These are phyloP conservation scores for Tetracladium maxilliforme DNA, from an alignment of 2,329 filamentous ascomycete genomes.

Conservation along the genomic window DNA sequence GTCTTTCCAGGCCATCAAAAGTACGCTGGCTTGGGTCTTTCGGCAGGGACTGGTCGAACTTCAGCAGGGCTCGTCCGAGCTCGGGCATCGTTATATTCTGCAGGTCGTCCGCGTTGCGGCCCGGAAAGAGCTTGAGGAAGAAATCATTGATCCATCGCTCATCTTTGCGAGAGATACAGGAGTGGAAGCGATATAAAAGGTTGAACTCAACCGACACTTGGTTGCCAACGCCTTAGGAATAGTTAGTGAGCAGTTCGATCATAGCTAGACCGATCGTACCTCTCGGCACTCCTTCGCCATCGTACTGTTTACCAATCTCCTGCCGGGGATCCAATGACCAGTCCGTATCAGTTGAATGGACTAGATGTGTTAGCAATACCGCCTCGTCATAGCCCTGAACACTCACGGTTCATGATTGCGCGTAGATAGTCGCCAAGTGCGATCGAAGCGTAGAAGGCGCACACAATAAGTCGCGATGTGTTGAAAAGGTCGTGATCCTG, in stretches of 20 bases:
- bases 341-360: conserved; percentile 22
- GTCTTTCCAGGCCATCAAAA: conserved; percentile 52
- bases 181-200: conserved; percentile 74
- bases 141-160: conserved; percentile 68
- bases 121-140: conserved; percentile 45
- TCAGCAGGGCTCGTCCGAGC: conserved; percentile 45
- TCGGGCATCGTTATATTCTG: conserved; percentile 40
- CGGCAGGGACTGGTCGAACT: conserved; percentile 45
- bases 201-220: conserved; percentile 84
- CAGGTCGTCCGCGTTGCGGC: conserved; percentile 29
- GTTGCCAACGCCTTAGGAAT: too few species aligned
- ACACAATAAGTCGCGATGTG: conserved; percentile 18
- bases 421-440: conserved; percentile 23
- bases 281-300: conserved; percentile 3
- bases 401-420: conserved; percentile 19
- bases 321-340: conserved; percentile 27
- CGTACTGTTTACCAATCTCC: conserved; percentile 11
- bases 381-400: too few species aligned
- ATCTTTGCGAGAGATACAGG: conserved; percentile 59
- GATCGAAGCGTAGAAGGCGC: conserved; percentile 40
- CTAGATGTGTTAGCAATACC: too few species aligned
- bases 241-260: too few species aligned
- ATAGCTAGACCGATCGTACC: not conserved
- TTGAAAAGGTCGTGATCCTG: conserved; percentile 24
- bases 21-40: conserved; percentile 53